Percentiles rank a stretch among this genome's conserved stretches.
Conservation (phyloP, 2,329 filamentous ascomycete genomes). For the Colletotrichum chlorophyti region DNA sequence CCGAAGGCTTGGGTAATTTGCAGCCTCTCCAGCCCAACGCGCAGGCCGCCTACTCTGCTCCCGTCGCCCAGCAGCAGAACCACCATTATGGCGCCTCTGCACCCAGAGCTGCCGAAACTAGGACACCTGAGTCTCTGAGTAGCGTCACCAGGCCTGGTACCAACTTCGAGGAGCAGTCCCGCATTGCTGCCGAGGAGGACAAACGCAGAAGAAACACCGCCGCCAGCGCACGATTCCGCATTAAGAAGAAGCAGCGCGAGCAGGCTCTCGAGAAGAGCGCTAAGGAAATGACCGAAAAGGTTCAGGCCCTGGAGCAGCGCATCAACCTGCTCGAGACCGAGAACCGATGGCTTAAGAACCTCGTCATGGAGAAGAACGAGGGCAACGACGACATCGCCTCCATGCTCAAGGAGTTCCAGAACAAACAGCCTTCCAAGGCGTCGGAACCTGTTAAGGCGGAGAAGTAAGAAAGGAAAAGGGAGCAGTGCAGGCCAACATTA, state of each 20-base stretch:
- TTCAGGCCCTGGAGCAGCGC: constrained; percentile 73
- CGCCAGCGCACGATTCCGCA: constrained; percentile 85
- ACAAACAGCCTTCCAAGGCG: constrained; percentile 37
- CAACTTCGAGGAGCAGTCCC: constrained; percentile 73
- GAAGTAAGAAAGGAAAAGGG: not conserved
- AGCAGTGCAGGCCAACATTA: not conserved
- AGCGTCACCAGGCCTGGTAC: constrained; percentile 49
- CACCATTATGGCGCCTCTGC: constrained; percentile 29
- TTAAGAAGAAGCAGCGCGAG: constrained; percentile 97
- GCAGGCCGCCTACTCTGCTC: constrained; percentile 51
- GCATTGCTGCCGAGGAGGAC: constrained; percentile 83
- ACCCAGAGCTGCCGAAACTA: constrained; percentile 49
- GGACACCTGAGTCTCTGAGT: constrained; percentile 49
- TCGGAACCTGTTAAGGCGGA: constrained; percentile 11
- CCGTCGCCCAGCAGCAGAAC: constrained; percentile 44
- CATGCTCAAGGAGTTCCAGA: constrained; percentile 58
- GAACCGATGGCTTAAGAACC: constrained; percentile 82
- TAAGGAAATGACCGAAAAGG: constrained; percentile 85
- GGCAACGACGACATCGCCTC: constrained; percentile 59
- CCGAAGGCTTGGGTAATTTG: constrained; percentile 49
- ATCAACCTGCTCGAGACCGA: constrained; percentile 82
- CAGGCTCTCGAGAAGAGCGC: constrained; percentile 82
- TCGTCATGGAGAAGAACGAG: constrained; percentile 83
- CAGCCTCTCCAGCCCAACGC: constrained; percentile 60
- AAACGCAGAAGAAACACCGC: constrained; percentile 90